Base-by-base conservation (phyloP, 179 eudicot species). In the Patellifolia procumbens region DNA sequence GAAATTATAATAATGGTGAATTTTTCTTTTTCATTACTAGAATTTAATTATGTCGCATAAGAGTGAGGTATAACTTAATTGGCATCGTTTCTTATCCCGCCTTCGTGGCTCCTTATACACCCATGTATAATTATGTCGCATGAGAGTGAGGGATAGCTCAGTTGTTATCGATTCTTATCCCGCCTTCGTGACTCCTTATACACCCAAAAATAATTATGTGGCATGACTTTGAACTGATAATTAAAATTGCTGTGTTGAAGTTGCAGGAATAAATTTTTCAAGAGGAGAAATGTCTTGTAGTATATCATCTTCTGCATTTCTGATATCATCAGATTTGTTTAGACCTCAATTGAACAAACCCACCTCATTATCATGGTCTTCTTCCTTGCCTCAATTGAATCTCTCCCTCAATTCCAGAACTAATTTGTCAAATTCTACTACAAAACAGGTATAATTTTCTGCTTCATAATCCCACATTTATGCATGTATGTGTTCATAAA, bases 331-430 rank as follows among this genome's bases (percentile, higher is more conserved):
- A 52, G 87, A 86, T 48, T 51, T 75, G 71, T 77, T 77, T 52
- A 63, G 77, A 68, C 31, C 80, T 71, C 81, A 77, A 26, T 42
- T 60, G 32, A 73, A 79, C 48, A 87, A 81, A 70, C 86, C 82
- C 58, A 45, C 76, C 52, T 78, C 88, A 16, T 73, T 90, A 29
- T 91, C 94, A 53, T 92, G 91, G 91, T 87, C 88, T 32, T 88
- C 87, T 79, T 89, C 93, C 1, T 45, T 89, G 70, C 91, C 91
- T 0, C 82, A 81, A 9, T 74, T 87, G 17, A 80, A 80, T 48
- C 75, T 88, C 53, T 82, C 90, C 58, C 72, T 76, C 68, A 76
- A 74, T 77, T 85, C 78, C 59, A 60, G 68, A 43, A 71, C 80
- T 13, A 73, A 12, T 61, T 74, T 79, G 76, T 68, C 85, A n/a